Base-by-base conservation (phyloP, 225 moss, liverwort and hornwort genomes). In the Bryum argenteum region DNA sequence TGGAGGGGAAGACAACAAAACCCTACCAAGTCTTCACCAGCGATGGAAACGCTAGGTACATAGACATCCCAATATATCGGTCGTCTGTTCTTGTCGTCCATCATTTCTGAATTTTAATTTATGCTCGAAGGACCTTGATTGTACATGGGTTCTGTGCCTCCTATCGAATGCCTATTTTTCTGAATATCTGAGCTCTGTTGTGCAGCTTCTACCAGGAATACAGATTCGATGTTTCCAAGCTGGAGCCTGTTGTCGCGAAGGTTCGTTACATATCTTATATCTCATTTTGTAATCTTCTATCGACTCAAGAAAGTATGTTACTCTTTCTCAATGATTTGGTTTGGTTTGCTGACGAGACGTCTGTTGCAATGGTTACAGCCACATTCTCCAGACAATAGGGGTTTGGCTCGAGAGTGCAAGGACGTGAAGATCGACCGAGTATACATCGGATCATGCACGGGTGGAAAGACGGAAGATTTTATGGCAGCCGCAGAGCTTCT, bases 391-490 rank as follows among this genome's bases (percentile, higher is more conserved):
- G 97, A 97, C 72, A 97, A 97, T 73, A 89, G 90, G 73, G 94
- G 81, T 61, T 82, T 91, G 65, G 92, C 94, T 54, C 82, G 84
- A 66, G 94, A 92, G 81, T 92, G 89, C 68, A 92, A 97, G 69
- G 89, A 97, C 65, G 92, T 92, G 75, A 92, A 94, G 77, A 81
- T 97, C 28, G 92, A 97, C 69, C 83, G 97, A n/a, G 97, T 97
- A 11, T 97, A 94, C 79, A 92, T 97, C 61, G 94, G 97, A 54
- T 97, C 97, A 62, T 97, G 97, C 75, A 97, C 97, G 58, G 94
- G 94, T 80, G 97, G 97, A 77, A 97, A 97, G 76, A 97, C 97
- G 19, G 97, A 97, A 83, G 97, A 97, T 75, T 97, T 97, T 18
- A 45, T 97, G 50, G 97, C 97, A 71, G 97, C 97, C 51, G 97